A percentile compares a stretch with the other conserved stretches of the same genome.
Conservation (phyloP, 345 rosid genomes). For the Anacardium occidentale region DNA sequence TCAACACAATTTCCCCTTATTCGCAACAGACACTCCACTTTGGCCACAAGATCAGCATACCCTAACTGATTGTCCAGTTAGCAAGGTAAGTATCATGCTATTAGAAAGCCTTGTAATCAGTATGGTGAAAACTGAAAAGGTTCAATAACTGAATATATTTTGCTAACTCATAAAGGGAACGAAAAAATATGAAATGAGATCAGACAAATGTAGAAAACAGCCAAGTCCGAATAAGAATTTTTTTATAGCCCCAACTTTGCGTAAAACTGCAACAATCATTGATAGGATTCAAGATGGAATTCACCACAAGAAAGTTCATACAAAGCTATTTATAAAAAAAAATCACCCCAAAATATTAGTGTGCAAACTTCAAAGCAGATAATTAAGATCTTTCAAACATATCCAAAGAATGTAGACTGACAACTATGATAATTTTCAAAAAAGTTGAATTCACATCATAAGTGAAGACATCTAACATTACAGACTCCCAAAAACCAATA, state of each 20-base stretch:
- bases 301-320: background rate
- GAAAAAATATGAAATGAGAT: background rate
- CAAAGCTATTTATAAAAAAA: background rate
- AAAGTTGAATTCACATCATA: background rate
- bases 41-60: background rate
- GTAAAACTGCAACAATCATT: constrained; percentile 1
- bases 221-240: background rate
- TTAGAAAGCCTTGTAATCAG: background rate
- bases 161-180: background rate
- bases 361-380: background rate
- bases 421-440: too few relatives aligned
- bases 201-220: background rate
- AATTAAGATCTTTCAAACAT: background rate
- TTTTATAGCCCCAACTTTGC: background rate
- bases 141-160: too few relatives aligned
- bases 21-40: background rate
- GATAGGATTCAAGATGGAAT: background rate
- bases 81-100: too few relatives aligned
- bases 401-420: background rate
- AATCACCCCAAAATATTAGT: background rate
- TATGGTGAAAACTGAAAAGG: background rate
- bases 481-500: background rate
- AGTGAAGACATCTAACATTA: background rate
- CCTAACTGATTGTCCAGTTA: too few relatives aligned
- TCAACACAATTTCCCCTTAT: too few relatives aligned